These are phyloP conservation scores for Hyphopichia burtonii DNA, from an alignment of 1,139 yeast genomes.

Conservation along the genomic window DNA sequence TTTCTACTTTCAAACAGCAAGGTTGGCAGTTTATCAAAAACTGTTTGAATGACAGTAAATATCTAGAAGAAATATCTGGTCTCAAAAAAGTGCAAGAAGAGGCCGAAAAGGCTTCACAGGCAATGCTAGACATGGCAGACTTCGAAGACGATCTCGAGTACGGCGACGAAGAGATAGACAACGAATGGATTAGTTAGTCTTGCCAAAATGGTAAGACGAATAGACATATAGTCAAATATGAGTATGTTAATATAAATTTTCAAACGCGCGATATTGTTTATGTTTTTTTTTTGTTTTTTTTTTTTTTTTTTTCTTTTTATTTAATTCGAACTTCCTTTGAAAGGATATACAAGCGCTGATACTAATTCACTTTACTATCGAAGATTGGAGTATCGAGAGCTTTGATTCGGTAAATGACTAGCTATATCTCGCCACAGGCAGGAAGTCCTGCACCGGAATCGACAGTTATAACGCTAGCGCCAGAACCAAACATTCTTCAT, in stretches of 20 bases:
- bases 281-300: not conserved
- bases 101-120: slow-evolving; percentile 61
- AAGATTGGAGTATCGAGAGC: no score
- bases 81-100: slow-evolving; percentile 66
- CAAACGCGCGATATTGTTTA: not conserved
- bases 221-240: no score
- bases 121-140: slow-evolving; percentile 37
- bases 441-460: slow-evolving; percentile 8
- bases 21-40: slow-evolving; percentile 81
- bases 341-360: not conserved
- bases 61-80: slow-evolving; percentile 77
- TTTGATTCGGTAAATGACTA: slow-evolving; percentile 9
- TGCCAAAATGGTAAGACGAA: no score
- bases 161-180: slow-evolving; percentile 6
- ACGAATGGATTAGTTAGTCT: slow-evolving; percentile 16
- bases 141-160: slow-evolving; percentile 27
- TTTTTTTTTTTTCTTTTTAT: slow-evolving; percentile 2
- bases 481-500: slow-evolving; percentile 17
- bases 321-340: not conserved
- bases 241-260: no score
- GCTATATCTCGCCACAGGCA: slow-evolving; percentile 12
- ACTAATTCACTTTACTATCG: no score
- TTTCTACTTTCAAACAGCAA: slow-evolving; percentile 43
- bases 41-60: slow-evolving; percentile 65
- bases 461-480: slow-evolving; percentile 12